Conservation (phyloP, 2,329 filamentous ascomycete species). For the Massarina eburnea region DNA sequence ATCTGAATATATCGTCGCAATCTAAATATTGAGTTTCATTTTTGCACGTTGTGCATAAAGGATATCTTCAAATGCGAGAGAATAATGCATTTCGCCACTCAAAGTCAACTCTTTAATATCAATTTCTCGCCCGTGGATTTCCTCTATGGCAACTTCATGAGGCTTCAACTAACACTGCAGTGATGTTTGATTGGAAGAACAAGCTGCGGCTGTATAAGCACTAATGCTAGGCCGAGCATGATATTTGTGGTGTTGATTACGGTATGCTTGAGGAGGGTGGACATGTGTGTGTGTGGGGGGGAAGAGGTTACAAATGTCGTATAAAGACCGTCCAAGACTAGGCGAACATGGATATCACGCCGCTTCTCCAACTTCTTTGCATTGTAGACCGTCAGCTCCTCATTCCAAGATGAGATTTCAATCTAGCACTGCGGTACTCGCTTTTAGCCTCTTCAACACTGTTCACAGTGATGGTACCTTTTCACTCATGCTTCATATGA, state of each 20-base stretch:
- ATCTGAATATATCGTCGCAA: no score
- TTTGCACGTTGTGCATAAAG: no score
- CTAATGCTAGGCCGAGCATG: neutral
- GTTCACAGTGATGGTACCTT: conserved; percentile 33
- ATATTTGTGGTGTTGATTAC: conserved; percentile 9
- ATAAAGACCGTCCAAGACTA: conserved; percentile 24
- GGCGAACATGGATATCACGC: conserved; percentile 14
- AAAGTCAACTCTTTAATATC: no score
- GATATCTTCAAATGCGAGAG: no score
- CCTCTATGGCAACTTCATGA: no score
- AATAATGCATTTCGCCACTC: no score
- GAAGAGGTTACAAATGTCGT: conserved; percentile 7
- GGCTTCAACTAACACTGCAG: no score
- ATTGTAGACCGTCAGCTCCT: conserved; percentile 2
- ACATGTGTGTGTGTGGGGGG: neutral
- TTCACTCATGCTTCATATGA: neutral
- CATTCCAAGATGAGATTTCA: conserved; percentile 35
- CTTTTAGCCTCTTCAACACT: conserved; percentile 29
- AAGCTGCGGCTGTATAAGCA: neutral
- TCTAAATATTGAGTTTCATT: no score
- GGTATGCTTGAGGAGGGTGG: conserved; percentile 8
- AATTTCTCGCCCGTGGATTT: no score
- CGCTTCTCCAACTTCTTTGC: conserved; percentile 10
- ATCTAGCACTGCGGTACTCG: conserved; percentile 28
- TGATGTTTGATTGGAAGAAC: no score